These are phyloP conservation scores for Blastobotrys persicus DNA, from an alignment of 1,139 yeast species.

Conservation along the genomic window DNA sequence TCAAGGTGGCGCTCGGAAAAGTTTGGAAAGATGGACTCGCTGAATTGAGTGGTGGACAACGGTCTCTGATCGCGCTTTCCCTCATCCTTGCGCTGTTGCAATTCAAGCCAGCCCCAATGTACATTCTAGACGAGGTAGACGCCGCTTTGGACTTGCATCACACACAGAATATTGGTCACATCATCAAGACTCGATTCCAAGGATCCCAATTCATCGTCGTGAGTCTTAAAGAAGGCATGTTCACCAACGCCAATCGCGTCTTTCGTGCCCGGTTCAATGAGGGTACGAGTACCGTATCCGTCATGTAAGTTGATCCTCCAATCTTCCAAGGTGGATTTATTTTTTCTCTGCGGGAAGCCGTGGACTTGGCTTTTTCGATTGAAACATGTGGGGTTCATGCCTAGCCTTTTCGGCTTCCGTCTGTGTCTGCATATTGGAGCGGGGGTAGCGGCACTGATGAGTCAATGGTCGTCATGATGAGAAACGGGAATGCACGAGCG, in stretches of 20 bases:
- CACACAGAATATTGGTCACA: slow-evolving; percentile 95
- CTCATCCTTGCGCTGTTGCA: slow-evolving; percentile 86
- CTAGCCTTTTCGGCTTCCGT: no score
- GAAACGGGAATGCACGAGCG: no score
- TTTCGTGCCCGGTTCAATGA: slow-evolving; percentile 94
- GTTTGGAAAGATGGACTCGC: slow-evolving; percentile 96
- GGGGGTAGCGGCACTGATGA: no score
- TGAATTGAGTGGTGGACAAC: slow-evolving; percentile 95
- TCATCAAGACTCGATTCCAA: slow-evolving; percentile 89
- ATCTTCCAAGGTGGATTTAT: no score
- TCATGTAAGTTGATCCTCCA: slow-evolving; percentile 20
- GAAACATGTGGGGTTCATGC: no score
- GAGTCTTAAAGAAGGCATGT: slow-evolving; percentile 96
- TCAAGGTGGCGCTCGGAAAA: slow-evolving; percentile 83
- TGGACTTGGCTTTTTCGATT: no score
- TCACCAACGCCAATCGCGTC: slow-evolving; percentile 91
- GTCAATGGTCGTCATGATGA: no score
- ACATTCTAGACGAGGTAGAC: slow-evolving; percentile 94
- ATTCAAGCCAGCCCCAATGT: slow-evolving; percentile 98
- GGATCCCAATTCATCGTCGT: slow-evolving; percentile 97
- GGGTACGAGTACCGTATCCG: slow-evolving; percentile 83
- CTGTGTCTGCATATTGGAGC: no score
- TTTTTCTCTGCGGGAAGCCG: no score
- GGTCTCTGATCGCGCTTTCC: slow-evolving; percentile 89
- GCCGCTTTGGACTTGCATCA: slow-evolving; percentile 97